Conservation (phyloP, 768 basidiomycete genomes). For the Rhodotorula taiwanensis region DNA sequence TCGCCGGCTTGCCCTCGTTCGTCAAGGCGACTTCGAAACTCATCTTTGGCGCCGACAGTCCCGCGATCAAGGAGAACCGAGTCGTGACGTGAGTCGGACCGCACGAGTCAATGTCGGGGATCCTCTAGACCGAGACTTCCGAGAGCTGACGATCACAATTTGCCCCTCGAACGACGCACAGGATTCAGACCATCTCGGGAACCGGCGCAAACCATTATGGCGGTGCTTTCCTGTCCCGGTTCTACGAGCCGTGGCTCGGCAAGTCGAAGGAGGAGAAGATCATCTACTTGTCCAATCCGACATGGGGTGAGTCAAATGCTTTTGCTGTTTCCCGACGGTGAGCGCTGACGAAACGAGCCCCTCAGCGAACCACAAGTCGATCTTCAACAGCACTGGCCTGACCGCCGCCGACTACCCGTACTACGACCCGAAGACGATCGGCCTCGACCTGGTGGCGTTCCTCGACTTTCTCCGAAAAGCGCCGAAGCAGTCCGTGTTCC, state of each 20-base stretch:
- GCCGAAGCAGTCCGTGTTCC: slow-evolving; percentile 71
- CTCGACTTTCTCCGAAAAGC: slow-evolving; percentile 50
- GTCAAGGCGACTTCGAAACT: slow-evolving; percentile 79
- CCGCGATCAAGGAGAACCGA: slow-evolving; percentile 59
- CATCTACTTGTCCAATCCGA: slow-evolving; percentile 83
- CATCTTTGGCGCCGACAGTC: slow-evolving; percentile 78
- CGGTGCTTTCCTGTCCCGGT: slow-evolving; percentile 79
- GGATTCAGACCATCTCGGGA: slow-evolving; percentile 92
- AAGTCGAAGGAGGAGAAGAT: slow-evolving; percentile 52
- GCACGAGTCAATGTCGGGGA: neutral
- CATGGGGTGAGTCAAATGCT: slow-evolving; percentile 66
- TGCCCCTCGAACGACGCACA: slow-evolving; percentile 75
- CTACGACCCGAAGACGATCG: slow-evolving; percentile 69
- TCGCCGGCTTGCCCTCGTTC: slow-evolving; percentile 81
- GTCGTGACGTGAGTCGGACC: slow-evolving; percentile 53
- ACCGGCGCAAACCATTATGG: slow-evolving; percentile 96
- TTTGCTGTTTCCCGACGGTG: slow-evolving; percentile 30
- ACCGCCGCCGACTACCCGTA: slow-evolving; percentile 80
- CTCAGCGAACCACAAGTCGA: slow-evolving; percentile 60
- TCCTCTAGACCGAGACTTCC: neutral
- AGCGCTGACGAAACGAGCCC: neutral
- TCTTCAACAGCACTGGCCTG: slow-evolving; percentile 83
- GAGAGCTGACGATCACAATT: no score
- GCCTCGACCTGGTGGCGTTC: slow-evolving; percentile 83
- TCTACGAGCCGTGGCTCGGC: slow-evolving; percentile 57